phyloP scores from a whole-genome alignment of 768 basidiomycete species.

The Kwoniella dendrophila region DNA sequence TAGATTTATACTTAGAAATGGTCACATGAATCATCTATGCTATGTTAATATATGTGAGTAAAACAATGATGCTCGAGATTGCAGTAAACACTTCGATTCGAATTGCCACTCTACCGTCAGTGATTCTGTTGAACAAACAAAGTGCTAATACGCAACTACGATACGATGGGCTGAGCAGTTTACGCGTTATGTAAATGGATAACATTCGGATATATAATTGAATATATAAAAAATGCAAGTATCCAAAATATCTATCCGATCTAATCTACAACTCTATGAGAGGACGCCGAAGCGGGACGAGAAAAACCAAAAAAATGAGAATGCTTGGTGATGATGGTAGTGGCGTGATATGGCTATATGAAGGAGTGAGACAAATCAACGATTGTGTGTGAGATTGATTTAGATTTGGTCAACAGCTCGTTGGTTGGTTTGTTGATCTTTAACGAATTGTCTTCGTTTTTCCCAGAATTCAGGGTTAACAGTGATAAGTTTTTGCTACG shows the following conservation, averaged over 20 bases:
- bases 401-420: slow-evolving; percentile 27
- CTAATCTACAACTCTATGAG: slow-evolving; percentile 1
- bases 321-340: too few species aligned
- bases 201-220: slow-evolving; percentile 2
- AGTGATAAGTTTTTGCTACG: slow-evolving; percentile 30
- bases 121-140: too few species aligned
- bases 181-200: slow-evolving; percentile 1
- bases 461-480: slow-evolving; percentile 28
- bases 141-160: too few species aligned
- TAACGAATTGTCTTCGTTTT: slow-evolving; percentile 16
- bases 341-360: too few species aligned
- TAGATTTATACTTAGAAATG: neutral
- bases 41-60: too few species aligned
- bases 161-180: too few species aligned
- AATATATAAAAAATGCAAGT: slow-evolving; percentile 1
- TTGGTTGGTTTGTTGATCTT: slow-evolving; percentile 12
- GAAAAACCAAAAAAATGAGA: too few species aligned
- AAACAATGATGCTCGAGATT: too few species aligned
- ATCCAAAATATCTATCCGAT: neutral
- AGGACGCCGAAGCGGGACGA: neutral
- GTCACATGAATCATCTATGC: neutral
- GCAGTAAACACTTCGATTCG: too few species aligned
- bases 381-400: too few species aligned
- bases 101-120: too few species aligned
- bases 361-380: too few species aligned